Base-by-base conservation (phyloP, 129 eudicot species). In the Glebionis coronaria region DNA sequence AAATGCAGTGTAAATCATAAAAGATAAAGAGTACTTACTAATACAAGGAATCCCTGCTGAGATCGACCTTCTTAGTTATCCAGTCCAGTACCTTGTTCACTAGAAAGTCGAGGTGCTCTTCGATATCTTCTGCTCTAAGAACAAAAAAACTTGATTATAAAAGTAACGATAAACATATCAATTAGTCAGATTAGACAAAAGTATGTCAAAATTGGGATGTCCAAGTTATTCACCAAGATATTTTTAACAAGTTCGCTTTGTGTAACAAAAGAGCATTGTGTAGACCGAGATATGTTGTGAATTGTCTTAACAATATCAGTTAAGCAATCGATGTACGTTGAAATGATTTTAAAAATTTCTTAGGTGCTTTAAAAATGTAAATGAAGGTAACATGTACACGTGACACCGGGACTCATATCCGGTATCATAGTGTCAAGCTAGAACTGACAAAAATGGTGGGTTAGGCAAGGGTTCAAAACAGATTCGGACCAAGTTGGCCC, bases 61-160 rank as follows among this genome's bases (percentile, higher is more conserved):
- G 81, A 35, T 79, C 77, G 64, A 69, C 61, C 64, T 88, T 78
- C 81, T 78, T 88, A 27, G 63, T 62, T 66, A 88, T 80, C 95
- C 95, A 88, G 55, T 84, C 95, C 19, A 90, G 95, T 74, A 84
- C 84, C 74, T 79, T 80, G 57, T 84, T 84, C 68, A 84, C 95
- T 35, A 88, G 84, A 57, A 56, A 72, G 50, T 80, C 90, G 21
- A 88, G 63, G 46, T 79, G 86, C 16, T 67, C 79, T 66, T 79
- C 90, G 56, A 80, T 76, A 55, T 82, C 84, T 61, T 79, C 95
- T 81, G 63, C 19, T 40, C 73, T 51, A 53, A 42, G 16, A 73
- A 51, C 50, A 63, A 63, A 31, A 73, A 42, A 46, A 9, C 1
- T 23, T 19, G 2, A 13, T 14, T 64, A 47, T n/a, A 11, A 29